Percentiles rank a stretch among this genome's conserved stretches.
Evolutionary conservation across 805 yeast genomes (phyloP).

Genomic region (Kuraishia cidri): DNA sequence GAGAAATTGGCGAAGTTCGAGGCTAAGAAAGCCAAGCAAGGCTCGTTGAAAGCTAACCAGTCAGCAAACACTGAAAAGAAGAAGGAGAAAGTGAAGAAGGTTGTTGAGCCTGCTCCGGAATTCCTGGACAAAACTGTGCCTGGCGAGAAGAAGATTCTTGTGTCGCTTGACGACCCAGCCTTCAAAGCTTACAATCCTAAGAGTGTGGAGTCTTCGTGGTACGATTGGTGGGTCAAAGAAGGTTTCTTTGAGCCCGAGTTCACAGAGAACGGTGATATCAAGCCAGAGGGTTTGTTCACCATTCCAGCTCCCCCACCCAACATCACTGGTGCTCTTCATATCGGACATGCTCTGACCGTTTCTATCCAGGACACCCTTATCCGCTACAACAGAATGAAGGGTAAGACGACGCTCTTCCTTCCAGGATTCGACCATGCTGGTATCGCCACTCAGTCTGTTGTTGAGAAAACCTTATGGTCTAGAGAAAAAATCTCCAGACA

Average conservation of each 20-base stretch:
- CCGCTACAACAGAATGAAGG: slow-evolving; percentile 95
- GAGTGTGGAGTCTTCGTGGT: slow-evolving; percentile 95
- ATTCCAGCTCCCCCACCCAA: slow-evolving; percentile 99
- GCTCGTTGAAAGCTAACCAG: slow-evolving; percentile 40
- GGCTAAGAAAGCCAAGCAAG: slow-evolving; percentile 74
- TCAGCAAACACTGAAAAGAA: slow-evolving; percentile 35
- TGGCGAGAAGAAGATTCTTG: slow-evolving; percentile 87
- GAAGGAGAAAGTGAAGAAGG: slow-evolving; percentile 62
- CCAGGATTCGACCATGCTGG: slow-evolving; percentile 99
- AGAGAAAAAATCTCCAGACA: slow-evolving; percentile 85
- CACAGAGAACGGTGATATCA: slow-evolving; percentile 60
- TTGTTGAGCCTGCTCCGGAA: slow-evolving; percentile 69
- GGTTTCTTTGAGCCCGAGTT: slow-evolving; percentile 87
- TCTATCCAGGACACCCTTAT: slow-evolving; percentile 90
- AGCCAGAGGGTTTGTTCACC: slow-evolving; percentile 77
- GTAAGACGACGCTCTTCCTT: slow-evolving; percentile 83
- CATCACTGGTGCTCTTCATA: slow-evolving; percentile 97
- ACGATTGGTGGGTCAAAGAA: slow-evolving; percentile 90
- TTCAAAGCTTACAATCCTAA: slow-evolving; percentile 90
- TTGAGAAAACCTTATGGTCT: slow-evolving; percentile 92
- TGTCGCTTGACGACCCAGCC: slow-evolving; percentile 85
- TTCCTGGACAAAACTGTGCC: slow-evolving; percentile 75
- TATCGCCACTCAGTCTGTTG: slow-evolving; percentile 97
- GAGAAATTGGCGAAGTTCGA: slow-evolving; percentile 50
- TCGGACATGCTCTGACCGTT: slow-evolving; percentile 96